These are phyloP conservation scores for Sarcomyxa edulis DNA, from an alignment of 768 basidiomycete species.

Conservation along the genomic window DNA sequence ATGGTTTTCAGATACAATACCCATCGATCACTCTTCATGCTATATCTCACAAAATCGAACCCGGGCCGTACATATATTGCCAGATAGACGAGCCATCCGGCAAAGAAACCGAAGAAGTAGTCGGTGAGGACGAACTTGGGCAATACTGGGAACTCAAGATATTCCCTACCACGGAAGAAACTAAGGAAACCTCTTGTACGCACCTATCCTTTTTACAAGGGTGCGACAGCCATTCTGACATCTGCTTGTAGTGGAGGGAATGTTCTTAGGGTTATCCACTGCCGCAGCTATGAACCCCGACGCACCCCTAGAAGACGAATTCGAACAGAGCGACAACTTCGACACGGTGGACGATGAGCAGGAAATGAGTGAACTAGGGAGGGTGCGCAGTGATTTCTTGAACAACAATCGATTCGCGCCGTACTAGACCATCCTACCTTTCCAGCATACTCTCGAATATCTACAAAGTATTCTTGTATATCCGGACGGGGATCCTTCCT, in stretches of 20 bases:
- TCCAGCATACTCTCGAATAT: too few relatives aligned
- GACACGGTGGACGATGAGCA: constrained; percentile 56
- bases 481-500: too few relatives aligned
- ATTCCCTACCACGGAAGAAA: constrained; percentile 54
- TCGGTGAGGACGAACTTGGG: constrained; percentile 32
- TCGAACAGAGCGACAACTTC: constrained; percentile 52
- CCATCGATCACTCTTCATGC: constrained; percentile 93
- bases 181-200: not conserved
- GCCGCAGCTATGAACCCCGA: constrained; percentile 88
- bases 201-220: not conserved
- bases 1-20: constrained; percentile 83
- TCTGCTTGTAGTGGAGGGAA: constrained; percentile 58
- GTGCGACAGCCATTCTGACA: constrained; percentile 5
- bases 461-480: too few relatives aligned
- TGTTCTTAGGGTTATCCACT: constrained; percentile 81
- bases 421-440: constrained; percentile 57
- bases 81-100: constrained; percentile 79
- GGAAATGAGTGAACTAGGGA: constrained; percentile 83
- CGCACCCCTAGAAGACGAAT: constrained; percentile 27
- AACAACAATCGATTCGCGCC: constrained; percentile 75
- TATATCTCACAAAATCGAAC: constrained; percentile 67
- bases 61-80: constrained; percentile 79
- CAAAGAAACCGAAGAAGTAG: constrained; percentile 22
- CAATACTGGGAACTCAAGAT: constrained; percentile 82
- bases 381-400: constrained; percentile 89